A percentile compares a stretch with the other conserved stretches of the same genome.
phyloP scores from a whole-genome alignment of 495 filamentous ascomycete species.

The Articulospora tetracladia region DNA sequence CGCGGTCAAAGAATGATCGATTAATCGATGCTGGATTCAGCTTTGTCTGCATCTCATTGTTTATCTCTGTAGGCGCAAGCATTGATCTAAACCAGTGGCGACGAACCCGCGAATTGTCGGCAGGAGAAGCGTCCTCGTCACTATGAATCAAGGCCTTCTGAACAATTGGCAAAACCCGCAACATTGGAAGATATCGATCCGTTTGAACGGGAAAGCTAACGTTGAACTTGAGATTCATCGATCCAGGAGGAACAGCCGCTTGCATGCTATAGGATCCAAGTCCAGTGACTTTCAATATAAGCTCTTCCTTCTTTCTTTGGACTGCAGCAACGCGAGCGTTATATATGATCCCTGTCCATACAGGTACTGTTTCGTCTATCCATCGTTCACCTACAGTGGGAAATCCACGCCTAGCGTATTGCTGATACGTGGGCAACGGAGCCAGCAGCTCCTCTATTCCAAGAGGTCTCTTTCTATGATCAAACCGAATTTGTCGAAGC shows the following conservation, averaged over 20 bases:
- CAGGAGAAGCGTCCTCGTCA: neutral
- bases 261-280: neutral
- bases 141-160: constrained; percentile 19
- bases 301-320: constrained; percentile 13
- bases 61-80: constrained; percentile 41
- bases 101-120: neutral
- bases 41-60: constrained; percentile 36
- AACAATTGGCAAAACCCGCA: constrained; percentile 20
- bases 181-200: constrained; percentile 21
- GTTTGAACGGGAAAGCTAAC: constrained; percentile 23
- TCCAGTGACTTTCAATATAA: constrained; percentile 19
- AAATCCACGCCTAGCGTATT: neutral
- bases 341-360: constrained; percentile 28
- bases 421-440: neutral
- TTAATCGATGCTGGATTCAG: constrained; percentile 31
- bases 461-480: constrained; percentile 10
- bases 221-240: constrained; percentile 19
- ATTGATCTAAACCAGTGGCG: constrained; percentile 41
- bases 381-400: neutral
- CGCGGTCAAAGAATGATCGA: constrained; percentile 33
- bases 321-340: constrained; percentile 25
- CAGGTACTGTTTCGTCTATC: constrained; percentile 8
- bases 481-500: constrained; percentile 35
- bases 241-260: neutral
- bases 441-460: constrained; percentile 8